Conservation (phyloP, 257 asterid genomes). For the Solanum bulbocastanum region DNA sequence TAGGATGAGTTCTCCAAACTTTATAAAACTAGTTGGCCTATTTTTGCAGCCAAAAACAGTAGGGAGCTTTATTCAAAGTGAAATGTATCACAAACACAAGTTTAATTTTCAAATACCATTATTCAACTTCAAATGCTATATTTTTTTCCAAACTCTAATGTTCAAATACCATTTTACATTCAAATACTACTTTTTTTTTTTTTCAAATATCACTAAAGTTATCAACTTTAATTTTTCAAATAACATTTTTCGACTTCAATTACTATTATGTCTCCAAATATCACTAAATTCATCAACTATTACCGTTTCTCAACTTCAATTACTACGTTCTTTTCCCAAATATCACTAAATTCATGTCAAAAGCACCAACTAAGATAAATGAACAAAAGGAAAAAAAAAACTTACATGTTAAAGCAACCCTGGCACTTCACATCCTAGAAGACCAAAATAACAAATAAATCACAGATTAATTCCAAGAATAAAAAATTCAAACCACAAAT, state of each 20-base stretch:
- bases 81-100: neutral
- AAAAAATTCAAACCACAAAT: neutral
- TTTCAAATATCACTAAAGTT: neutral
- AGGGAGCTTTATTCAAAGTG: neutral
- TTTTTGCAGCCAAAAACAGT: neutral
- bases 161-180: neutral
- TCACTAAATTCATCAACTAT: neutral
- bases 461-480: neutral
- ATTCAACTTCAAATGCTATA: neutral
- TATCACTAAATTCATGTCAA: neutral
- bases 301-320: neutral
- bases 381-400: neutral
- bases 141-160: neutral
- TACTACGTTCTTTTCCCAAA: neutral
- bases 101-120: neutral
- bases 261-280: neutral
- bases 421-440: constrained; percentile 29
- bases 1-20: neutral
- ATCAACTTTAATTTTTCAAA: neutral
- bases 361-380: neutral
- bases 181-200: neutral
- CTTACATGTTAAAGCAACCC: constrained; percentile 29
- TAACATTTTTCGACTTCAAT: neutral
- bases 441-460: neutral
- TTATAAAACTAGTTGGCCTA: neutral